Evolutionary conservation across 352 stramenopile genomes (phyloP), one percentile per base, ranked within the genome.

Genomic region (Pythium coloratum): DNA sequence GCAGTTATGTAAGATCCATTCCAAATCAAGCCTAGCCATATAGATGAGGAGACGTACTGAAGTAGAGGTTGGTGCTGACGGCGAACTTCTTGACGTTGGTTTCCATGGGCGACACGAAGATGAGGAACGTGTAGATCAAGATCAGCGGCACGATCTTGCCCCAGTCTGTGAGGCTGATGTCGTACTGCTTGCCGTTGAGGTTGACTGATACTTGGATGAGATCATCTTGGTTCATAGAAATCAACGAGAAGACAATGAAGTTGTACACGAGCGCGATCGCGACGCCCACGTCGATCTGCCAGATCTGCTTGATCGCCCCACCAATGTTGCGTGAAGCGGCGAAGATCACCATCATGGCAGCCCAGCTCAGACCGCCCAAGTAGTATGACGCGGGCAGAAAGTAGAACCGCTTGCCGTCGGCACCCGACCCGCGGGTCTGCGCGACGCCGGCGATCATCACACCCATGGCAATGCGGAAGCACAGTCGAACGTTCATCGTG

Each of bases 21-120:
- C 20, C 20, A 24, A 24, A 24, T 0, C 20, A 24, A 24, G 20
- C 20, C 20, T 0, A 24, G 20, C 20, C 20, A 24, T 24, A 0
- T 24, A 24, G 20, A 24, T 24, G 20, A 24, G 20, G 20, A 24
- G 3, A 67, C 64, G 49, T 67, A 91, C 82, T 84, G 76, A 92
- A 92, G 67, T 88, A 94, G 36, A 91, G 62, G 59, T 90, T 94
- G 9, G 82, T 90, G 62, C 80, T 82, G 13, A 92, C 75, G 13
- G 84, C 81, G 47, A 91, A 94, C 58, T 90, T 92, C 64, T 94
- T 90, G 7, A 88, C 80, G 38, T 90, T 94, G 16, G 64, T 40
- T 70, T 84, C 81, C 59, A 92, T 78, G 0, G 85, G 85, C 30
- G 75, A 77, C 8, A 91, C 59, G 30, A 91, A 64, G 33, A 91